Base-by-base conservation (phyloP, 768 basidiomycete genomes). In the Boletellus emodensis region DNA sequence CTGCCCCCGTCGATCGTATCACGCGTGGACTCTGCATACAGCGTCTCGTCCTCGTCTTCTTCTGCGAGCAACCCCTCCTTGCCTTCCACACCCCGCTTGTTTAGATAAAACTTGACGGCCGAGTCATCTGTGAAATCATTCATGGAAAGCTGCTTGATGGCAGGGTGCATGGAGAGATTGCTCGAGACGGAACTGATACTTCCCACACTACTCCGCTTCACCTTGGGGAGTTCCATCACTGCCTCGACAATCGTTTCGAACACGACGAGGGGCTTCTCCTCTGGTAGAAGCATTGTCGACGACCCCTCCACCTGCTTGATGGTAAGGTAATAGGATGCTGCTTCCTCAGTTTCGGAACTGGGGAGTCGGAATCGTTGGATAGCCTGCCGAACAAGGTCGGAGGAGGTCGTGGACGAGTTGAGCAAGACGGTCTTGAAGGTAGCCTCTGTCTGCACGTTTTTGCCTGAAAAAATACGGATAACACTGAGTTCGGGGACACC, bases 51-150 rank as follows among this genome's bases (percentile, higher is more conserved):
- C 8, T 71, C 75, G 33, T 63, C 62, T n/a, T 75, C 75, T 1
- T 71, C 80, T 0, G 74, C 72, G 37, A 73, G 68, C 0, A 72
- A 70, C 44, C 70, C 76, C 45, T 78, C 78, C 39, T 77, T 77
- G 14, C 66, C 64, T 8, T 76, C 70, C 26, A 69, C 65, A 5
- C 69, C 61, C 24, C 78, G 73, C 47, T 90, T 75, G 66, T 97
- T 93, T 55, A 98, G 69, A 70, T 96, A 99, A 69, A 98, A 88
- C 69, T 97, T 98, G 71, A 98, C 94, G 0, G 87, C 85, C 4
- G 94, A 93, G 64, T 98, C 96, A 58, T 99, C 96, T 38, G 90
- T 90, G 63, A 94, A 98, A 65, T 98, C 96, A 60, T 94, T 96
- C 92, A 96, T 95, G 40, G 89, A 83, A 36, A 98, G 73, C 64